Percentiles rank a stretch among this genome's conserved stretches.
phyloP scores from a whole-genome alignment of 2,329 filamentous ascomycete species.

The Cercospora sp. region DNA sequence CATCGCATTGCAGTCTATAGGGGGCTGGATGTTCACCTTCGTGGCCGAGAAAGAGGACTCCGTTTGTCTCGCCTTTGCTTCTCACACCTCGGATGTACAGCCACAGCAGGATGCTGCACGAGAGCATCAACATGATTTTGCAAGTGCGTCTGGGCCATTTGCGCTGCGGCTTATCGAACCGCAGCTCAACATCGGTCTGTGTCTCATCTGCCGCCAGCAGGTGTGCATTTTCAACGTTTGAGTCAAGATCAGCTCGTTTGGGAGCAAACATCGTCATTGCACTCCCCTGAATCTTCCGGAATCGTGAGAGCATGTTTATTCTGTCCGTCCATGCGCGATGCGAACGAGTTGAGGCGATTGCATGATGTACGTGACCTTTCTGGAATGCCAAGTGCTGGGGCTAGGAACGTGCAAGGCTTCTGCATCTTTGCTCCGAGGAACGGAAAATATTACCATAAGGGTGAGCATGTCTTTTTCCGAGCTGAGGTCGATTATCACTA shows the following conservation, averaged over 20 bases:
- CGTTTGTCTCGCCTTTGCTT: background rate
- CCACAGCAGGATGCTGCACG: background rate
- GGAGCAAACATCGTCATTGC: background rate
- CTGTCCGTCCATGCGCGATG: too few species aligned
- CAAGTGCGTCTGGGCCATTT: background rate
- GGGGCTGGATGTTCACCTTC: background rate
- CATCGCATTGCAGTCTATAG: background rate
- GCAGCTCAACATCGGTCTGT: background rate
- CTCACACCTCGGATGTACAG: background rate
- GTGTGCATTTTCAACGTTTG: background rate
- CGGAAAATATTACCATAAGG: background rate
- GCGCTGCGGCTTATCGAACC: background rate
- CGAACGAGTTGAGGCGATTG: background rate
- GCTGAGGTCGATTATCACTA: background rate
- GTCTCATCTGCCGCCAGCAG: background rate
- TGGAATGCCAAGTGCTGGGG: background rate
- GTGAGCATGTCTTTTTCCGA: background rate
- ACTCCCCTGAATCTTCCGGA: background rate
- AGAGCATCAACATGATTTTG: background rate
- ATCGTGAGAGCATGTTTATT: background rate
- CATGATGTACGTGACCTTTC: background rate
- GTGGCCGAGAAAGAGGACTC: background rate
- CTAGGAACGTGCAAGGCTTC: background rate
- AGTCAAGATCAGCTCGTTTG: background rate
- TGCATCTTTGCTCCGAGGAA: background rate